phyloP scores from a whole-genome alignment of 108 stramenopile species.

The Cyclotella sp. region DNA sequence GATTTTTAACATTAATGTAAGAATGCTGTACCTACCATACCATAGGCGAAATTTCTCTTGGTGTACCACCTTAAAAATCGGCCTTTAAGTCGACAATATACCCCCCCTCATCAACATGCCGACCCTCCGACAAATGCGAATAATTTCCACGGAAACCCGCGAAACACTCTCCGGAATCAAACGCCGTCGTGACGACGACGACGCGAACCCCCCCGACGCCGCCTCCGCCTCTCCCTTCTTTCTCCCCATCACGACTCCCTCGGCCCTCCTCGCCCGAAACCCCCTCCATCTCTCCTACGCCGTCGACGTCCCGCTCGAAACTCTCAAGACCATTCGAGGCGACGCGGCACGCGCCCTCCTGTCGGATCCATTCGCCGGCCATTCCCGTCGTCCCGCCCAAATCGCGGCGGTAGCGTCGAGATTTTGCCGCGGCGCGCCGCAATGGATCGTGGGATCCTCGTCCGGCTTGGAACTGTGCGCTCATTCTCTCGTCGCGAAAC shows the following conservation, averaged over 20 bases:
- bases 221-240: background rate
- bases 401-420: conserved; percentile 9
- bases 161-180: background rate
- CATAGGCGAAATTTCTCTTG: too few species aligned
- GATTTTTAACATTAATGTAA: too few species aligned
- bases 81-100: too few species aligned
- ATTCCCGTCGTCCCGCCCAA: conserved; percentile 17
- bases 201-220: background rate
- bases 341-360: conserved; percentile 27
- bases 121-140: background rate
- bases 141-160: background rate
- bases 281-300: conserved; percentile 22
- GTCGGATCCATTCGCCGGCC: conserved; percentile 30
- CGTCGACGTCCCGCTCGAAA: conserved; percentile 14
- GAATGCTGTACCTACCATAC: too few species aligned
- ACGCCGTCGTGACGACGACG: background rate
- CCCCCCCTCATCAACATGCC: too few species aligned
- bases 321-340: conserved; percentile 25
- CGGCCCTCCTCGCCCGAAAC: conserved; percentile 51
- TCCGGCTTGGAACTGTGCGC: conserved; percentile 44
- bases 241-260: conserved; percentile 44
- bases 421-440: conserved; percentile 15
- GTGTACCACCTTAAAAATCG: too few species aligned
- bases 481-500: conserved; percentile 6
- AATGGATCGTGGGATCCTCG: conserved; percentile 30